Evolutionary conservation across 257 asterid species (phyloP), one percentile per base, ranked within the genome.

Genomic region (Fraxinus cuspidata): DNA sequence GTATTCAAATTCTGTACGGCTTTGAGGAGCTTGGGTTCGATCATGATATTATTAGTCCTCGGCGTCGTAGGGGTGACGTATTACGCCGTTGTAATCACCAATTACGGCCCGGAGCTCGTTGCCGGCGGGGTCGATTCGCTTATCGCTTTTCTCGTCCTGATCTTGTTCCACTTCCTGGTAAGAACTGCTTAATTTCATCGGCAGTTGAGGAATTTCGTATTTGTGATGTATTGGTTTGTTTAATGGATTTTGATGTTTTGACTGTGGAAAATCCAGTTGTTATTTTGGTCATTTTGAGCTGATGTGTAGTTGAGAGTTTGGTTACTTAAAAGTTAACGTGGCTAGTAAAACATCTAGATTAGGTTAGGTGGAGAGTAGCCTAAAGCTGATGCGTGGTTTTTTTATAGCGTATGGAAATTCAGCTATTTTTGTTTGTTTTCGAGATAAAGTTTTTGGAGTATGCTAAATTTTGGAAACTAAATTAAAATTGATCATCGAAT

Each of bases 1-100:
- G 97, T 96, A 42, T 96, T 96, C 95, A 93, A 86, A 83, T 96
- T 96, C 78, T 96, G 99, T 74, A 92, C 99, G 47, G 99, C 98
- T 29, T 83, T 96, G 78, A 84, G 92, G 78, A 98, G 98, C 16
- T 87, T 96, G 28, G 99, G 99, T 29, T 96, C 98, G 88, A 92
- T 96, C 93, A 96, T 96, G 98, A 92, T 96, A 74, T 81, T 96
- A 8, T 83, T 93, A 84, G 99, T 96, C 69, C 92, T 96, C 56
- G 97, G 94, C 71, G 96, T 96, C 42, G 97, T 96, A 47, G 98
- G 99, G 27, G 94, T 96, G 77, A 87, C 96, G 71, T 96, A 96
- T 80, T 96, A 96, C 78, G 97, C 98, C 31, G 97, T 96, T 40
- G 99, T 93, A 79, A 80, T 96, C 12, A 81, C 91, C 42, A 92